phyloP scores from a whole-genome alignment of 2,329 filamentous ascomycete genomes.

The Colletotrichum horii region DNA sequence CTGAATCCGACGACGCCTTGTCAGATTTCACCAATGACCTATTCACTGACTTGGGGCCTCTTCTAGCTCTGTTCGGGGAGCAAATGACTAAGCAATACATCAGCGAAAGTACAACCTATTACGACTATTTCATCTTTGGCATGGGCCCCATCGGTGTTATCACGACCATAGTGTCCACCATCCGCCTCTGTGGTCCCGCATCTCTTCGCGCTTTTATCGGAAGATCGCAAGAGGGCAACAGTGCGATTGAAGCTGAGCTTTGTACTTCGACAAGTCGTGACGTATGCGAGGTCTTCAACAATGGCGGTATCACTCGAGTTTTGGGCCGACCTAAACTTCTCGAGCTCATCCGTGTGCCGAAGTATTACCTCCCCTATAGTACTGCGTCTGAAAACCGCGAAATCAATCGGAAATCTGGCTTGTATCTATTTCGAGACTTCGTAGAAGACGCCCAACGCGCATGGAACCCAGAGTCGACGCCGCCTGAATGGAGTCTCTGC shows the following conservation, averaged over 20 bases:
- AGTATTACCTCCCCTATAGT: background rate
- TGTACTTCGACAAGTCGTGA: background rate
- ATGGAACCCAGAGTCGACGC: no score
- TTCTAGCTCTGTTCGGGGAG: background rate
- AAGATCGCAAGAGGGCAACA: background rate
- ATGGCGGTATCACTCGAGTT: background rate
- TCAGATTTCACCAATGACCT: background rate
- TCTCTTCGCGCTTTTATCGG: background rate
- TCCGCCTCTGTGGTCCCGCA: background rate
- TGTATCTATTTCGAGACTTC: background rate
- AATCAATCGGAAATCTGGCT: rapidly evolving
- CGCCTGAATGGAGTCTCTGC: background rate
- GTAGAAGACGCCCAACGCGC: background rate
- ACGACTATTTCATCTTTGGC: background rate
- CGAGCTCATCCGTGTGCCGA: background rate
- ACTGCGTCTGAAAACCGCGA: background rate
- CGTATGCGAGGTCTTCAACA: background rate
- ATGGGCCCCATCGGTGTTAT: background rate
- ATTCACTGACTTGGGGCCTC: background rate
- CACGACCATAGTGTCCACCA: background rate
- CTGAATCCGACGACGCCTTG: background rate
- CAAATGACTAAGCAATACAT: background rate
- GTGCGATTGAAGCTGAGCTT: background rate
- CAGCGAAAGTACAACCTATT: background rate
- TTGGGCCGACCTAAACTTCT: background rate